Evolutionary conservation across 1,284 basidiomycete species (phyloP).

Genomic region (Amylostereum chailletii): DNA sequence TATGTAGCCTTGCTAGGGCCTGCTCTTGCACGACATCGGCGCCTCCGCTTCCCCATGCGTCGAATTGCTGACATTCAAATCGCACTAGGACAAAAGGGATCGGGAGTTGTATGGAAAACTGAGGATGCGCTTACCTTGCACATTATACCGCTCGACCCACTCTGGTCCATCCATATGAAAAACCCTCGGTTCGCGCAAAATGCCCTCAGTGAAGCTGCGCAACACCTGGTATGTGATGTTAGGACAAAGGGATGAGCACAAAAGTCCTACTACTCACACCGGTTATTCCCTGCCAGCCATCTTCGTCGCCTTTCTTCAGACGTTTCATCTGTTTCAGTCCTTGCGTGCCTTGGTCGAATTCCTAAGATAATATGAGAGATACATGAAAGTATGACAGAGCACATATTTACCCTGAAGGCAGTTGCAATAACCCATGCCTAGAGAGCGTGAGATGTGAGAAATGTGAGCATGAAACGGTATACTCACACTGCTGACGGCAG

Average conservation of each 20-base stretch:
- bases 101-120: background rate
- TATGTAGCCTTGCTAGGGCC: constrained; percentile 21
- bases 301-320: background rate
- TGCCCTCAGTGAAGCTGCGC: constrained; percentile 19
- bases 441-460: background rate
- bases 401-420: constrained; percentile 17
- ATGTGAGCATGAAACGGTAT: background rate
- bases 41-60: constrained; percentile 24
- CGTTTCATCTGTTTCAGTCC: background rate
- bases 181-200: constrained; percentile 25
- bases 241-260: too few species aligned
- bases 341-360: background rate
- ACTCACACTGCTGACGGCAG: constrained; percentile 20
- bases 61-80: constrained; percentile 18
- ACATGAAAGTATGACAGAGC: background rate
- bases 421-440: constrained; percentile 24
- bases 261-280: background rate
- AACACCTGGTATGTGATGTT: constrained; percentile 15
- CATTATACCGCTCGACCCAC: constrained; percentile 22
- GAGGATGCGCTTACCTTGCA: constrained; percentile 20
- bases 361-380: background rate
- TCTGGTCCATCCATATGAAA: constrained; percentile 20
- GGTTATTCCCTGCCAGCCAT: background rate
- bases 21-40: constrained; percentile 23
- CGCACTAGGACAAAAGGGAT: constrained; percentile 18